Conservation (phyloP, 495 filamentous ascomycete genomes). For the Tuber borchii region DNA sequence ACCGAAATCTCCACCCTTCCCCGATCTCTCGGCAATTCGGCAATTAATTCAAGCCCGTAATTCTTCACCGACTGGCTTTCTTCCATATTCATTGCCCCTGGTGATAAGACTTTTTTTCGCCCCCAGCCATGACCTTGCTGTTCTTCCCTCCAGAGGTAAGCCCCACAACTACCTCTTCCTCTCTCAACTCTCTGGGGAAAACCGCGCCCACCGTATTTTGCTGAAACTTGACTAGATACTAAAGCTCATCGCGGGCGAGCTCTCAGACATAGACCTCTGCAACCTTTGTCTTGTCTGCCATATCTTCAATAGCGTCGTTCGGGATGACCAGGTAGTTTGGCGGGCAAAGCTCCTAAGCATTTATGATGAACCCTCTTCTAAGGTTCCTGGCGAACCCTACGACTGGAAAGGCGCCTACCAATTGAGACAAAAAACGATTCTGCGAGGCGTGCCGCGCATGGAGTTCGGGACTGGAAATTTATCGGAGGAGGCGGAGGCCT, state of each 20-base stretch:
- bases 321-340: constrained; percentile 26
- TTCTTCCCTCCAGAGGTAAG: neutral
- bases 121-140: neutral
- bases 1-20: neutral
- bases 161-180: neutral
- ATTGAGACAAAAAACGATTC: constrained; percentile 13
- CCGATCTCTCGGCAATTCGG: neutral
- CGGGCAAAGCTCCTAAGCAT: constrained; percentile 11
- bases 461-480: constrained; percentile 9
- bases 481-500: constrained; percentile 11
- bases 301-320: constrained; percentile 7
- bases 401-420: constrained; percentile 24
- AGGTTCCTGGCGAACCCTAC: constrained; percentile 10
- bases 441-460: neutral
- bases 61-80: neutral
- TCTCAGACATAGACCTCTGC: constrained; percentile 27
- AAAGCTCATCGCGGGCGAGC: constrained; percentile 25
- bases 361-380: constrained; percentile 18
- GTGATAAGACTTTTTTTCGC: neutral
- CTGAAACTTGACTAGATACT: constrained; percentile 15
- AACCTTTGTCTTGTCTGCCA: constrained; percentile 20
- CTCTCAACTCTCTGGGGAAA: neutral
- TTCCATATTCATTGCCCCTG: neutral
- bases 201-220: neutral
- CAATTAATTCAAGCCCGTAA: neutral